Conservation (phyloP, 306 rosid genomes). For the Sechiopsis laciniata region DNA sequence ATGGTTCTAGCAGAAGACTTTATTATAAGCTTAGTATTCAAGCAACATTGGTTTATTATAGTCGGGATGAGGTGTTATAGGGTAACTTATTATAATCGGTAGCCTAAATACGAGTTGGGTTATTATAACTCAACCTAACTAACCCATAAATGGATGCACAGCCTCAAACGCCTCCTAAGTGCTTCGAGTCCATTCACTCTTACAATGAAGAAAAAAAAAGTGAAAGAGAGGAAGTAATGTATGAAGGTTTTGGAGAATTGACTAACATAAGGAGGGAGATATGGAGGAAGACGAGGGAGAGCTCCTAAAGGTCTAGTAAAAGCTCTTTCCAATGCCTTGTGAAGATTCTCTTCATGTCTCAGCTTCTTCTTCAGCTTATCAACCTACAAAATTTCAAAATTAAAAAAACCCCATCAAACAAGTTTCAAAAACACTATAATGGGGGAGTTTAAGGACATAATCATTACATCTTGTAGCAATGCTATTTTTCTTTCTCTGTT, state of each 20-base stretch:
- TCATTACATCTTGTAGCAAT: slow-evolving; percentile 67
- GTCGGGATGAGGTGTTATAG: no score
- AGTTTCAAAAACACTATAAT: not conserved
- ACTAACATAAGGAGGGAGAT: slow-evolving; percentile 85
- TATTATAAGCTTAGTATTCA: no score
- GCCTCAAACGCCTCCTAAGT: no score
- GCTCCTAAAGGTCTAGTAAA: slow-evolving; percentile 87
- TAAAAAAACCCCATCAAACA: slow-evolving; percentile 12
- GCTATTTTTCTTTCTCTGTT: slow-evolving; percentile 74
- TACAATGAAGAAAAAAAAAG: not conserved
- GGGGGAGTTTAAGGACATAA: slow-evolving; percentile 21
- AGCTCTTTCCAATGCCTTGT: slow-evolving; percentile 88
- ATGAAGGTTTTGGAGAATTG: not conserved
- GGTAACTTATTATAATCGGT: no score
- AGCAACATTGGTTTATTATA: no score
- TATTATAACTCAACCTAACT: no score
- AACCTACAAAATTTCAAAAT: slow-evolving; percentile 44
- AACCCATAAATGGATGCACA: no score
- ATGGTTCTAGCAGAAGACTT: no score
- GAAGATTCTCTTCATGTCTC: slow-evolving; percentile 91
- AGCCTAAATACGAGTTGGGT: no score
- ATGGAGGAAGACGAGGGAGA: slow-evolving; percentile 95
- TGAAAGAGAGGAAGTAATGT: not conserved
- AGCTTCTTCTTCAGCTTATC: slow-evolving; percentile 91
- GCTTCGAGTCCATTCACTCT: not conserved